Conservation (phyloP, 2,329 filamentous ascomycete species). For the Coniosporium tulheliwenetii region DNA sequence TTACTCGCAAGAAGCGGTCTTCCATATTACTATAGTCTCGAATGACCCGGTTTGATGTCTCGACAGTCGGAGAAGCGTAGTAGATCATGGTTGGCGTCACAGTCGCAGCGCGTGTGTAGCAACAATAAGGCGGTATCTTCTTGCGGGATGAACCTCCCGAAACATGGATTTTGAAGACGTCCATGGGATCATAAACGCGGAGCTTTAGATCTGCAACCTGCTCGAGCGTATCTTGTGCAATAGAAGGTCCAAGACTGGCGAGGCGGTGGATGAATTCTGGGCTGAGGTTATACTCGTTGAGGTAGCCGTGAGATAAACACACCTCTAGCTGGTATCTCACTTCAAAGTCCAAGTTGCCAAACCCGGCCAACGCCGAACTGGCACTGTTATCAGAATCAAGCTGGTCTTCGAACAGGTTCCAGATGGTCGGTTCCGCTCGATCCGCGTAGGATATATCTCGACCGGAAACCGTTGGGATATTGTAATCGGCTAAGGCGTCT, state of each 20-base stretch:
- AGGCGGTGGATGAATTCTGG: slow-evolving; percentile 52
- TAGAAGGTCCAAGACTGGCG: slow-evolving; percentile 28
- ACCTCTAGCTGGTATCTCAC: slow-evolving; percentile 86
- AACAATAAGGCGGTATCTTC: slow-evolving; percentile 55
- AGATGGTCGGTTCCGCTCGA: slow-evolving; percentile 19
- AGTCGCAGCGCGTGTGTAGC: slow-evolving; percentile 57
- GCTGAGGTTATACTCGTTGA: slow-evolving; percentile 63
- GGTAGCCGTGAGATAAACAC: slow-evolving; percentile 63
- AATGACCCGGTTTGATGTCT: slow-evolving; percentile 77
- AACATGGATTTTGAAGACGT: slow-evolving; percentile 44
- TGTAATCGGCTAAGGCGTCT: slow-evolving; percentile 52
- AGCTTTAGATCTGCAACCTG: slow-evolving; percentile 51
- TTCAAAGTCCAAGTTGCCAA: slow-evolving; percentile 36
- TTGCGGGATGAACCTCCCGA: slow-evolving; percentile 20
- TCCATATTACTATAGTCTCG: slow-evolving; percentile 51
- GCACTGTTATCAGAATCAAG: slow-evolving; percentile 4
- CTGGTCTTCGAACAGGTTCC: slow-evolving; percentile 23
- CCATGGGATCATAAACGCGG: slow-evolving; percentile 52
- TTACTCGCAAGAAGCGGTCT: slow-evolving; percentile 76
- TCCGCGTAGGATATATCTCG: slow-evolving; percentile 25
- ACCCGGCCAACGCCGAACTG: slow-evolving; percentile 6
- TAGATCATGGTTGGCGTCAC: slow-evolving; percentile 77
- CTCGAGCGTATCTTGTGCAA: slow-evolving; percentile 55
- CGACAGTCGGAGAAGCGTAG: slow-evolving; percentile 60
- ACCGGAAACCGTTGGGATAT: slow-evolving; percentile 38